Base-by-base conservation (phyloP, 2,329 filamentous ascomycete species). In the Torrubiella hemipterigena region DNA sequence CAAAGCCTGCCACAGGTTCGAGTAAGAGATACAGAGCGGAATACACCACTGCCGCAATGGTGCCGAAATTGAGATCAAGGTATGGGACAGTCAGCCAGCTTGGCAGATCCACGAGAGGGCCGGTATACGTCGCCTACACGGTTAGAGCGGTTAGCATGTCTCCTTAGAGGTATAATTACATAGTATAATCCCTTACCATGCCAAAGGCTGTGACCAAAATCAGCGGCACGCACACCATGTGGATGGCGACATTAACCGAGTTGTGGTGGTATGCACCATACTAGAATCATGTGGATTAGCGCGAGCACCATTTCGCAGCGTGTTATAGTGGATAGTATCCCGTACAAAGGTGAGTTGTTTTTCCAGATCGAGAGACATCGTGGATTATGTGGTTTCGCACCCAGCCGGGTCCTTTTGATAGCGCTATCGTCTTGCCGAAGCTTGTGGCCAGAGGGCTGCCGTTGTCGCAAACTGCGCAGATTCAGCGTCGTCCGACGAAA, bases 211-310 rank as follows among this genome's bases (percentile, higher is more conserved):
- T 77, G 49, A 82, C 66, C 32, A 89, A 58, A 35, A 91, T 80
- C 33, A 81, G 55, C 27, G 83, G 83, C 34, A 91, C 82, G 51
- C 81, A 89, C 36, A 74, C 62, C 61, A 86, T 78, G 54, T 91
- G 83, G 49, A 91, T 87, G 42, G 65, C 67, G 37, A 87, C 60
- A 52, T 91, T 91, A 57, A 81, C 70, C 28, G 70, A 59, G 56
- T 89, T 78, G 50, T 82, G 75, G 57, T 91, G 83, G 51, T 91
- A 89, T 36, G 81, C 72, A 53, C 82, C 83, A 63, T 91, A 91
- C 83, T 91, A 43, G 26, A 31, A 34, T 30, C 28, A 18, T 17
- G 18, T 15, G 9, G 14, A 29, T 26, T 9, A 29, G 33, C 34
- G 28, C 19, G 14, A 35, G 15, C 9, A 18, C 7, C 19, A 4